Evolutionary conservation across 1,284 basidiomycete species (phyloP).

Genomic region (Trichosporon sp.): DNA sequence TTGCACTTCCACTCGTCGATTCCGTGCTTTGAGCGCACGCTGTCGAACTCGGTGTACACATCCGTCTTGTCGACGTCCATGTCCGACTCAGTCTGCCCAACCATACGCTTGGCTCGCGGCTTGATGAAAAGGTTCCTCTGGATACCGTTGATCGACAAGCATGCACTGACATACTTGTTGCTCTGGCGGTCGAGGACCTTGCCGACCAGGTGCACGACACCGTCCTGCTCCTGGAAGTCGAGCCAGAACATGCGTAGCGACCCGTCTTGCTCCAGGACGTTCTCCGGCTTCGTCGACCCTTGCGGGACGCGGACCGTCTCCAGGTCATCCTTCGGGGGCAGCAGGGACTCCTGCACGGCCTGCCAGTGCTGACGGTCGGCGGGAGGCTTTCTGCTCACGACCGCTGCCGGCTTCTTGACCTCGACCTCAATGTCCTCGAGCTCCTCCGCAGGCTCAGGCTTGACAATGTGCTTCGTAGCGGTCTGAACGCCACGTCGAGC

Average conservation of each 20-base stretch:
- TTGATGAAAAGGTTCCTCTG: constrained; percentile 93
- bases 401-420: constrained; percentile 25
- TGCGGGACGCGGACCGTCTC: constrained; percentile 47
- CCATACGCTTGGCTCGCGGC: constrained; percentile 60
- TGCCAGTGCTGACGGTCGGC: constrained; percentile 63
- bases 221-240: constrained; percentile 78
- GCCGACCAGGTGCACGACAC: constrained; percentile 72
- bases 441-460: constrained; percentile 13
- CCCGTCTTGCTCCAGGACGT: constrained; percentile 63
- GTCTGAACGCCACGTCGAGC: constrained; percentile 16
- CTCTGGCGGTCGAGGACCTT: constrained; percentile 75
- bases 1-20: constrained; percentile 86
- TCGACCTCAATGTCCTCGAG: constrained; percentile 21
- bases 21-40: constrained; percentile 64
- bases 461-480: constrained; percentile 23
- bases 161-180: constrained; percentile 74
- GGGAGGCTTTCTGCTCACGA: constrained; percentile 32
- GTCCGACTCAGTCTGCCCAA: constrained; percentile 60
- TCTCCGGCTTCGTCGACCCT: constrained; percentile 51
- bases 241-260: constrained; percentile 85
- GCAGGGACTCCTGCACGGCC: constrained; percentile 60
- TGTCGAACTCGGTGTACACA: constrained; percentile 80
- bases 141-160: constrained; percentile 77
- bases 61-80: constrained; percentile 63
- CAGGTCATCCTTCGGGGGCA: constrained; percentile 31